Evolutionary conservation across 2,329 filamentous ascomycete genomes (phyloP), one percentile per base, ranked within the genome.

Genomic region (Colletotrichum liaoningense): DNA sequence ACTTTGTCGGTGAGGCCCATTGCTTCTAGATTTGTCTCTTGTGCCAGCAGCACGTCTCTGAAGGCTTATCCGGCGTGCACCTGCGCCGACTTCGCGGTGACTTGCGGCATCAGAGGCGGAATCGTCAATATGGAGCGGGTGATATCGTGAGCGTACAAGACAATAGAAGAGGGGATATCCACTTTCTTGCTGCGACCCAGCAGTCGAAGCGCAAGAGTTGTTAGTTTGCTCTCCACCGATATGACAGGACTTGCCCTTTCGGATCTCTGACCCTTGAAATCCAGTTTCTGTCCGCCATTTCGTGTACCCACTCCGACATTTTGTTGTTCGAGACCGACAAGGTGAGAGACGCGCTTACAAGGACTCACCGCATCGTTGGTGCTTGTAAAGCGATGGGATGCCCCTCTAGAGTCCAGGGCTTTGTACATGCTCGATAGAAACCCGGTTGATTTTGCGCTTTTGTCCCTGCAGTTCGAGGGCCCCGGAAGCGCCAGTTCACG

Each of bases 321-420:
- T 63, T 42, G 46, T 55, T 19, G 30, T 42, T 60, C 63, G 63
- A 62, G 68, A 38, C 55, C 42, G 56, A 66, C 33, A 60, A 67
- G 55, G 46, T 60, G 54, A 66, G 16, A 46, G 30, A 60, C 42
- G 67, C 49, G 28, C 49, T 28, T 68, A 33, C 69, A 72, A 63
- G 69, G 69, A 68, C 69, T 72, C 69, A 72, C 69, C 69, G 69
- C 69, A 72, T 68, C 58, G 64, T 63, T 63, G 69, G 64, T 63
- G 57, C 64, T 68, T 26, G 35, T 33, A n/a, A 46, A 52, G 64
- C 28, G 64, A 58, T 72, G 64, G 35, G 28, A 52, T 63, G 57
- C 49, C 49, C 49, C 57, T 63, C 35, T 3, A 38, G 35, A 38
- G 35, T 16, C 69, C 8, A 22, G 42, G 22, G 57, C 22, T 49